Conservation (phyloP, 2,329 filamentous ascomycete genomes). For the Fusarium aywerte region DNA sequence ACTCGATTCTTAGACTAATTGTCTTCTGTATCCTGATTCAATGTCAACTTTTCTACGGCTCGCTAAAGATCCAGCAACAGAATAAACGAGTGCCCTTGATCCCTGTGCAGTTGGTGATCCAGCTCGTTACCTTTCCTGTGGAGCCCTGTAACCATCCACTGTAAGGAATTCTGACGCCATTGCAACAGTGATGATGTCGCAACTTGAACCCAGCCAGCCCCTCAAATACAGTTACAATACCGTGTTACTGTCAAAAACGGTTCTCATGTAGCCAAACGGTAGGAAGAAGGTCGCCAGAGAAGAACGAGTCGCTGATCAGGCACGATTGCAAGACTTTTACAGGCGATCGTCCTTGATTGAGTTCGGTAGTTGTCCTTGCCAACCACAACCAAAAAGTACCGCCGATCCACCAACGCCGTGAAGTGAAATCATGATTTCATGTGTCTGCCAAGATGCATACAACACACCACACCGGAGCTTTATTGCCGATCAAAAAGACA, state of each 20-base stretch:
- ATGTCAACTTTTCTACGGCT: no score
- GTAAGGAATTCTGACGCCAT: constrained; percentile 1
- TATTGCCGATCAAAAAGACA: constrained; percentile 2
- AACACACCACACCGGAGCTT: background rate
- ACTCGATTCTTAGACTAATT: no score
- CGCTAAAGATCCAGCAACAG: no score
- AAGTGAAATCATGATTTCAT: constrained; percentile 2
- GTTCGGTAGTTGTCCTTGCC: constrained; percentile 15
- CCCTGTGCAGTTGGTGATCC: no score
- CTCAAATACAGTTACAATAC: background rate
- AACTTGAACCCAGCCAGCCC: no score
- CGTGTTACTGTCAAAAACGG: background rate
- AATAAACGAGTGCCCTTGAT: no score
- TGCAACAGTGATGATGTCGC: background rate
- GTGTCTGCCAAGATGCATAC: background rate
- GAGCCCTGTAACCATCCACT: background rate
- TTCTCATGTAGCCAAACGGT: constrained; percentile 1
- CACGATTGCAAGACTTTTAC: background rate
- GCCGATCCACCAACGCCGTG: background rate
- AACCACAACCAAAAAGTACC: background rate
- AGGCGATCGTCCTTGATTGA: constrained; percentile 3
- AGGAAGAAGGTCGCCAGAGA: background rate
- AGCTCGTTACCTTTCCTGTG: background rate
- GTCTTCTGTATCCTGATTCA: no score
- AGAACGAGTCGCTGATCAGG: constrained; percentile 6